Base-by-base conservation (phyloP, 805 yeast species). In the Metschnikowia bowlesiae region DNA sequence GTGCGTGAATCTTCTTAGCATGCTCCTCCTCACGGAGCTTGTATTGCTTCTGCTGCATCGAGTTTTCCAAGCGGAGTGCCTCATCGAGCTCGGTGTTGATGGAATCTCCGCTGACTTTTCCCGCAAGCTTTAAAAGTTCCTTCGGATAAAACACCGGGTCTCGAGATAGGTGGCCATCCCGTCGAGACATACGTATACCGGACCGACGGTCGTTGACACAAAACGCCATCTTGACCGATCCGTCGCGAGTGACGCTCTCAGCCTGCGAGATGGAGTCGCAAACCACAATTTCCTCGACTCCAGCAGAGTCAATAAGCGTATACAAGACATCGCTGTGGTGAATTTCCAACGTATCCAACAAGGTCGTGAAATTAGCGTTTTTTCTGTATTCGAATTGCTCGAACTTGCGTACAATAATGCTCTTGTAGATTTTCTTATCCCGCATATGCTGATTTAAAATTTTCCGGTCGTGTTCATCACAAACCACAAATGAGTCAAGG, bases 401-500 rank as follows among this genome's bases (percentile, higher is more conserved):
- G 26, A 75, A 71, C 44, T 64, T 71, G 52, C 89, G 71, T 1
- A 77, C 75, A 26, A 81, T 64, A 8, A 85, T 74, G 43, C 75
- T 74, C 40, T 67, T 67, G 51, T 66, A 61, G 4, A 63, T 44
- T 10, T 64, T 59, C 29, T 74, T 54, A 0, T 61, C 55, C 11
- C 72, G 68, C 46, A 85, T 60, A 1, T 66, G 59, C 9, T 64
- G 63, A 2, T 46, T 56, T 18, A 73, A 59, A 8, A 67, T 39
- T 48, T 56, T 58, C 40, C 83, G 74, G 62, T 92, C 98, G 30
- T 74, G 73, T 42, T 73, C 78, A 60, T 79, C 80, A 34, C 80
- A 74, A 1, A 89, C 96, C 34, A 87, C 72, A 65, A 89, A 89
- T 0, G 89, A 73, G 37, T 75, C 81, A 8, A 87, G 64, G 0